Conservation (phyloP, 1,284 basidiomycete genomes). For the Ganoderma sinense region DNA sequence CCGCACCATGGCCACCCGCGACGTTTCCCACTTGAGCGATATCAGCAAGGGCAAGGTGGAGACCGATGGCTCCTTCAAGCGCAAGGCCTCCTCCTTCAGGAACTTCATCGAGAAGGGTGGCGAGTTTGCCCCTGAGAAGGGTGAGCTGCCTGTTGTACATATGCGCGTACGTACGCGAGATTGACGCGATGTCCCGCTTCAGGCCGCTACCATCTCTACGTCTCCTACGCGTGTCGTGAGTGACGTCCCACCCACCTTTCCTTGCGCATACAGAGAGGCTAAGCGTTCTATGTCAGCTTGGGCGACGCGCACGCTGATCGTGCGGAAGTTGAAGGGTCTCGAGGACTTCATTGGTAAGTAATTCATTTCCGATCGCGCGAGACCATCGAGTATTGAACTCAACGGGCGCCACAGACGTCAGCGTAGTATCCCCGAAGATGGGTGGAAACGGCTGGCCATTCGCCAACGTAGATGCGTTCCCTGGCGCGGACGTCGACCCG, state of each 20-base stretch:
- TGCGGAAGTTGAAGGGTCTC: conserved; percentile 91
- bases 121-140: conserved; percentile 84
- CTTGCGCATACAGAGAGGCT: not conserved
- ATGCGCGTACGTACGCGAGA: not conserved
- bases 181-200: not conserved
- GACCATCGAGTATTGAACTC: not conserved
- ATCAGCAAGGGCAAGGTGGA: conserved; percentile 8
- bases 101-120: conserved; percentile 76
- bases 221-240: conserved; percentile 83
- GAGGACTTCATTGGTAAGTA: conserved; percentile 81
- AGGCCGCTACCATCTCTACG: conserved; percentile 92
- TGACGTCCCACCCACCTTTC: conserved; percentile 17
- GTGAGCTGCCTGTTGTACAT: conserved; percentile 48
- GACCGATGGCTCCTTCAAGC: conserved; percentile 15
- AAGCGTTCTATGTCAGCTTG: conserved; percentile 62
- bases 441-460: conserved; percentile 91
- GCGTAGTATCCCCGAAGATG: conserved; percentile 94
- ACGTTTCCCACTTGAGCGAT: conserved; percentile 10
- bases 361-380: not conserved
- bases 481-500: conserved; percentile 79
- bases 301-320: conserved; percentile 93
- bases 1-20: conserved; percentile 7
- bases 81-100: conserved; percentile 67
- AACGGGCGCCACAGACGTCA: conserved; percentile 61
- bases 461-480: conserved; percentile 73